These are phyloP conservation scores for Collybia nuda DNA, from an alignment of 768 basidiomycete genomes.

Conservation along the genomic window DNA sequence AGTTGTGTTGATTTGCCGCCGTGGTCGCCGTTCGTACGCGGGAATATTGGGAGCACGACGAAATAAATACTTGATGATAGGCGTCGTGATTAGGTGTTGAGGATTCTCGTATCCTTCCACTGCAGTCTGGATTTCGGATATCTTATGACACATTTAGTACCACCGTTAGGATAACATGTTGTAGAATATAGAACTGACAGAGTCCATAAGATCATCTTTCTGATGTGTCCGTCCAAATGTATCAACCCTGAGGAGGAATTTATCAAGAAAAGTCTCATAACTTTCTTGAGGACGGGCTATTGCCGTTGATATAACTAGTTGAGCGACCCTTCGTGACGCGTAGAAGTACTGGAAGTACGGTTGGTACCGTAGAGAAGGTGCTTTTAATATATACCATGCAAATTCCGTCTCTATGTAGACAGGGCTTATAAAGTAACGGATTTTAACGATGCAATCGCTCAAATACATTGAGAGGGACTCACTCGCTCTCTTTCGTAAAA, in stretches of 20 bases:
- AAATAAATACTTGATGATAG: conserved; percentile 26
- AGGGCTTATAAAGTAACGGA: conserved; percentile 30
- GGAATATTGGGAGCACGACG: conserved; percentile 11
- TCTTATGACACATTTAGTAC: conserved; percentile 14
- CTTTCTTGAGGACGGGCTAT: conserved; percentile 25
- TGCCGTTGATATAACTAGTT: conserved; percentile 41
- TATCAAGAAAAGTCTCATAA: conserved; percentile 32
- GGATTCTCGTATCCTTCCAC: conserved; percentile 21
- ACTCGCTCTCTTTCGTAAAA: conserved; percentile 52
- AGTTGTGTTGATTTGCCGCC: conserved; percentile 2
- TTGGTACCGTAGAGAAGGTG: conserved; percentile 46
- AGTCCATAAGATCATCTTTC: conserved; percentile 30
- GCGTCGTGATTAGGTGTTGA: conserved; percentile 16
- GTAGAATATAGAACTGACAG: conserved; percentile 25
- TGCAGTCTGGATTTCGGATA: conserved; percentile 27
- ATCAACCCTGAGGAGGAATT: conserved; percentile 30
- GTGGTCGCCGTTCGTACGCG: conserved; percentile 3
- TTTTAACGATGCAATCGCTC: background rate
- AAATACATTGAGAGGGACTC: conserved; percentile 18
- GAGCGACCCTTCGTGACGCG: conserved; percentile 48
- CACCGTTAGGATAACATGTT: background rate
- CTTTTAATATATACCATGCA: conserved; percentile 61
- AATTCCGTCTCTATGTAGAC: conserved; percentile 66
- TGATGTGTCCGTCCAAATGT: conserved; percentile 33
- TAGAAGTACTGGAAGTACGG: conserved; percentile 48